Conservation (phyloP, 108 stramenopile species). For the Pseudonitzschia multiseries region DNA sequence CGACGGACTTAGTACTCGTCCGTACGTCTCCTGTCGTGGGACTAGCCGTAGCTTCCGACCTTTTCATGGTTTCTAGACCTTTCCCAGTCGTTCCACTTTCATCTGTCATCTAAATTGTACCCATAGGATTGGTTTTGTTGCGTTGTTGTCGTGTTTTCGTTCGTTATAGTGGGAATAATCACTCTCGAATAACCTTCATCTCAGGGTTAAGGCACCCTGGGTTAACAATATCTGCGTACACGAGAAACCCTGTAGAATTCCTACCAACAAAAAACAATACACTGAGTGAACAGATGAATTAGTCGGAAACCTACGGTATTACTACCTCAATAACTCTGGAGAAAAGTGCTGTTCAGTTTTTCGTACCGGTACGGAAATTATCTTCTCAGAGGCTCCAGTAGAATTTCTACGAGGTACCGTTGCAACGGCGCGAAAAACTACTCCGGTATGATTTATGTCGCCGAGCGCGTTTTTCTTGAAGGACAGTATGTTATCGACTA, state of each 20-base stretch:
- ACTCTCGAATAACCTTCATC: slow-evolving; percentile 7
- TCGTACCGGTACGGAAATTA: too few relatives aligned
- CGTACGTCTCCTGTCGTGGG: slow-evolving; percentile 1
- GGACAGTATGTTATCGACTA: too few relatives aligned
- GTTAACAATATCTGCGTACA: slow-evolving; percentile 9
- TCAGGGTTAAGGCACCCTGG: neutral
- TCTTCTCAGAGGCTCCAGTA: too few relatives aligned
- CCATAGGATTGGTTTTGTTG: slow-evolving; percentile 1
- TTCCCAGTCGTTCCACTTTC: slow-evolving; percentile 12
- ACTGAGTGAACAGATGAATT: neutral
- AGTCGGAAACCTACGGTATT: too few relatives aligned
- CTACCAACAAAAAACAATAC: neutral
- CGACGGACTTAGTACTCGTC: neutral
- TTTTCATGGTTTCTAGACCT: slow-evolving; percentile 7
- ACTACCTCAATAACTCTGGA: neutral
- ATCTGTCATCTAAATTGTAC: neutral
- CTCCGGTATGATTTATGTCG: too few relatives aligned
- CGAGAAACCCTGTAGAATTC: slow-evolving; percentile 14
- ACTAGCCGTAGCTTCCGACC: neutral
- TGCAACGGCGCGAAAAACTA: too few relatives aligned
- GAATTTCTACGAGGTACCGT: too few relatives aligned
- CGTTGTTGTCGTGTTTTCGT: neutral
- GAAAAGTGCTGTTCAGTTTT: too few relatives aligned
- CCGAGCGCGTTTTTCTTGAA: too few relatives aligned
- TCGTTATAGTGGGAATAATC: neutral